phyloP scores from a whole-genome alignment of 2,329 filamentous ascomycete genomes.

The Cryphonectria carpinicola region DNA sequence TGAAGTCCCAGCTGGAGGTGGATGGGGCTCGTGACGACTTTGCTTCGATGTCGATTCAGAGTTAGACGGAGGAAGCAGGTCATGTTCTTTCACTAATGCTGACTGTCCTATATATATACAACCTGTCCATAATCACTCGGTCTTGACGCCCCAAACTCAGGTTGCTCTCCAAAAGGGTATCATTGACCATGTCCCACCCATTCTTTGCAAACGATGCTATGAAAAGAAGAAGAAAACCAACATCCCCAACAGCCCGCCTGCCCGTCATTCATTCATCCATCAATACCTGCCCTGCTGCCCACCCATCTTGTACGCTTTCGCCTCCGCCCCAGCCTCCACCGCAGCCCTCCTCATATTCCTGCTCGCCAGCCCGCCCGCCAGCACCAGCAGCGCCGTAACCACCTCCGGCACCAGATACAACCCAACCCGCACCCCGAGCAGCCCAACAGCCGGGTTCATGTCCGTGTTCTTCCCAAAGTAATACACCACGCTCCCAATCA shows the following conservation, averaged over 20 bases:
- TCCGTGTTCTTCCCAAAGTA: slow-evolving; percentile 31
- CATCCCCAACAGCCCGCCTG: neutral
- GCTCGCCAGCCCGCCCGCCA: slow-evolving; percentile 12
- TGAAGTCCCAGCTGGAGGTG: too few species aligned
- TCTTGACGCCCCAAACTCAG: neutral
- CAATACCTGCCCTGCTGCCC: neutral
- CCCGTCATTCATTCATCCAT: neutral
- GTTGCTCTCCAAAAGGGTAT: neutral
- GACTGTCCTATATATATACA: neutral
- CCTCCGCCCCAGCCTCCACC: neutral
- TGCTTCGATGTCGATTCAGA: too few species aligned
- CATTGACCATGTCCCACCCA: neutral
- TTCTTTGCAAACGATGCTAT: too few species aligned
- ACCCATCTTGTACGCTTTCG: neutral
- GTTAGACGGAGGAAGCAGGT: too few species aligned
- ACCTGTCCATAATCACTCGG: neutral
- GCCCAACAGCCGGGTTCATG: slow-evolving; percentile 33
- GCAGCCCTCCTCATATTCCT: slow-evolving; percentile 7
- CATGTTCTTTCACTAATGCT: too few species aligned
- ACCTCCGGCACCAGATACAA: slow-evolving; percentile 35
- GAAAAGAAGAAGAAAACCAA: neutral
- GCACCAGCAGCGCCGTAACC: slow-evolving; percentile 6
- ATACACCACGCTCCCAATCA: slow-evolving; percentile 33
- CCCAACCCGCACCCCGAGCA: slow-evolving; percentile 31
- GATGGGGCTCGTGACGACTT: too few species aligned